Conservation (phyloP, 2,329 filamentous ascomycete genomes). For the Aspergillus pseudoterreus region DNA sequence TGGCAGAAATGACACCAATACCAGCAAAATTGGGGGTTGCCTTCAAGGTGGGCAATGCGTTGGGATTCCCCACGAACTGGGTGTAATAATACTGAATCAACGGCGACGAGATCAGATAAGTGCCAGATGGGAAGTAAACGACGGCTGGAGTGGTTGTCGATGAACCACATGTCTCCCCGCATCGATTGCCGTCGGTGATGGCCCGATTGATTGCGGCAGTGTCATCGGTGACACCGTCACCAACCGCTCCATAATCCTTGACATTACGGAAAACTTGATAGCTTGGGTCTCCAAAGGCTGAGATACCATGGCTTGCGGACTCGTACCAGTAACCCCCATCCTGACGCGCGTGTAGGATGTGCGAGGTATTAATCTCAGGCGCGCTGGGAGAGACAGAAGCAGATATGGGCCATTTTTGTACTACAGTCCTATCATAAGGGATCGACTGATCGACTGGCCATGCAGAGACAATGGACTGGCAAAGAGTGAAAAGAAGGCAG, state of each 20-base stretch:
- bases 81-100: conserved; percentile 27
- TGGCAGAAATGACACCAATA: background rate
- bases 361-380: background rate
- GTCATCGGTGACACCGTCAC: conserved; percentile 24
- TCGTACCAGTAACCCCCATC: background rate
- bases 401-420: background rate
- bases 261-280: conserved; percentile 29
- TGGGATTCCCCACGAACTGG: conserved; percentile 30
- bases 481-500: background rate
- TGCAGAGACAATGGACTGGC: background rate
- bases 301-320: background rate
- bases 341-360: background rate
- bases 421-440: background rate
- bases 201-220: conserved; percentile 22
- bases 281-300: conserved; percentile 1
- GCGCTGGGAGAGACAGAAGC: background rate
- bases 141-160: conserved; percentile 25
- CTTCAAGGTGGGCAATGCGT: conserved; percentile 26
- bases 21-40: conserved; percentile 22
- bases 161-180: conserved; percentile 22
- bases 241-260: conserved; percentile 21
- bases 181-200: conserved; percentile 24
- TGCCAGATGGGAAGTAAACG: conserved; percentile 26
- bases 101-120: conserved; percentile 22
- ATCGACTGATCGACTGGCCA: background rate